Base-by-base conservation (phyloP, 2,329 filamentous ascomycete species). In the Elsinoe arachidis region DNA sequence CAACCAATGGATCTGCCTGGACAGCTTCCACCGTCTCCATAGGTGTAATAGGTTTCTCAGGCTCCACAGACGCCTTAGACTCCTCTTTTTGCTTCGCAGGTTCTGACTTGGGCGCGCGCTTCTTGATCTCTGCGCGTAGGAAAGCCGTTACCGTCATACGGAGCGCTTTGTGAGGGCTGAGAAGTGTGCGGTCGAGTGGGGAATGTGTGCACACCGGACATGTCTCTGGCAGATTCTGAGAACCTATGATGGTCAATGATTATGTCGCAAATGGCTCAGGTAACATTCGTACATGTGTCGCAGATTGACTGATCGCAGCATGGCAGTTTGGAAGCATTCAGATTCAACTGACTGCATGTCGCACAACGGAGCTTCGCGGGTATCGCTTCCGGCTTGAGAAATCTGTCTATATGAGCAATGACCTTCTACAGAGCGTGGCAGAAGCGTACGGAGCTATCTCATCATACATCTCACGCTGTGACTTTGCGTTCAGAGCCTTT, bases 261-360 rank as follows among this genome's bases (percentile, higher is more conserved):
- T 67, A 65, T 5, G 19, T 39, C 38, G 63, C 39, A 64, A 21
- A 10, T n/a, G 14, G 15, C n/a, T 23, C 26, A 14, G 12, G 38
- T 30, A 35, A 6, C 10, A 3, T 26, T 73, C 85, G 68, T 76
- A 96, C 93, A 99, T 63, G 78, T 80, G 68, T 92, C 87, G 77
- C 93, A 97, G 59, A 97, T 95, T 39, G 88, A 86, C 69, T 95
- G 92, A 68, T 96, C 93, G 72, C 93, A 99, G 74, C 93, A 99
- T 1, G 91, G 89, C 26, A 96, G 78, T 62, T 91, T 88, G 70
- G 90, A 95, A 7, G 92, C 89, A 70, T 96, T 95, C 62, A 95
- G 78, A 30, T 90, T 91, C 59, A 97, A 79, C 71, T 88, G 90
- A 75, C 87, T 93, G 74, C 93, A 99, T 65, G 90, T 88, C 55